Base-by-base conservation (phyloP, 441 rosid species). In the Corymbia citriodora region DNA sequence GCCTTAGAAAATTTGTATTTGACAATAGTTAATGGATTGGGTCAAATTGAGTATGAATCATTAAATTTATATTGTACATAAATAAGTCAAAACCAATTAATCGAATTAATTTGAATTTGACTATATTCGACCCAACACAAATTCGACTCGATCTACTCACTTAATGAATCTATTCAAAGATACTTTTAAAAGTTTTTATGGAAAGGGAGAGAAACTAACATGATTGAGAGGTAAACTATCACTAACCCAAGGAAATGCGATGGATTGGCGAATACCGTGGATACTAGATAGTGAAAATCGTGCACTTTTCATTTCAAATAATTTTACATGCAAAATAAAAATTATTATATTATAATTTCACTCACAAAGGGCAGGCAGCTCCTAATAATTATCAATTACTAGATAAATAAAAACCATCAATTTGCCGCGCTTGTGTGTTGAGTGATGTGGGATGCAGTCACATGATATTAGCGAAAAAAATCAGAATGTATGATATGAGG, bases 41-140 rank as follows among this genome's bases (percentile, higher is more conserved):
- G 15, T 19, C 13, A 6, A 33, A 5, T 9, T 10, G 14, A 8
- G 1, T 36, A 19, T 18, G 1, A 31, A 8, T 36, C 6, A 4
- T 14, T 36, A 72, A 72, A 5, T 72, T 72, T 72, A 7, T 36
- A 27, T 10, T 72, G 45, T 2, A 10, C 19, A 36, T 36, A 3
- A 72, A 72, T 36, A 14, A 0, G 10, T 3, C 7, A 33, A 10
- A 1, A 59, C 1, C 0, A 3, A 17, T 59, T 36, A 36, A 72
- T 18, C 10, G 15, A 5, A 9, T 19, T 6, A 33, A 33, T 72
- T 1, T 72, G 14, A 23, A 11, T 33, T 0, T 13, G 15, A 5
- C 10, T 3, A 36, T 19, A 72, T 72, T 36, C 2, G 11, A 72
- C 82, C 49, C 27, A 6, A 72, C 0, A 8, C 13, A 2, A 33